phyloP scores from a whole-genome alignment of 768 basidiomycete species.

The Boletus rufocinnamomeus region DNA sequence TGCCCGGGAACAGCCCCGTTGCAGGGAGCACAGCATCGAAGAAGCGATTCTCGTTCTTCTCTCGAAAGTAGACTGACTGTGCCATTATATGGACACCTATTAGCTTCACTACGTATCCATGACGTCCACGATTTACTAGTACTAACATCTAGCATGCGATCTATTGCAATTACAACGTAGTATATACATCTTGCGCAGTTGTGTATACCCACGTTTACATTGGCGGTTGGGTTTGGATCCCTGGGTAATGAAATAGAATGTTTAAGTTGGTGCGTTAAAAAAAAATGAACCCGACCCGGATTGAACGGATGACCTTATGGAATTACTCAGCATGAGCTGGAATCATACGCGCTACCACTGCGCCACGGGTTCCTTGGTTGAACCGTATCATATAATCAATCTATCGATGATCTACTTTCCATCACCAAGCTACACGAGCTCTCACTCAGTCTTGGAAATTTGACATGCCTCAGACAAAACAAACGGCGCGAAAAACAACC shows the following conservation, averaged over 20 bases:
- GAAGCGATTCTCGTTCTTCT: constrained; percentile 34
- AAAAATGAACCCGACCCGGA: constrained; percentile 44
- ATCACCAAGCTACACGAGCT: too few relatives aligned
- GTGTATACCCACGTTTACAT: constrained; percentile 15
- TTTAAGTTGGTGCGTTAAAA: neutral
- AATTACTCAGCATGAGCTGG: constrained; percentile 30
- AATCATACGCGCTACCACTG: constrained; percentile 45
- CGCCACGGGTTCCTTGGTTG: constrained; percentile 34
- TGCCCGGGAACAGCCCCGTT: constrained; percentile 9
- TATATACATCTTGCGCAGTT: constrained; percentile 8
- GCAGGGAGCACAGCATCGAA: constrained; percentile 13
- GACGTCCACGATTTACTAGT: constrained; percentile 21
- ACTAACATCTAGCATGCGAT: constrained; percentile 20
- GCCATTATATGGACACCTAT: constrained; percentile 15
- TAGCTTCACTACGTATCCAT: constrained; percentile 17
- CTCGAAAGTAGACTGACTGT: constrained; percentile 30
- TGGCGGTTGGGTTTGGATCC: neutral
- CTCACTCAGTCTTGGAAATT: too few relatives aligned
- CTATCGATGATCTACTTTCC: neutral
- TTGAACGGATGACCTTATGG: constrained; percentile 52
- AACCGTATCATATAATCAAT: accelerated
- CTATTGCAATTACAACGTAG: constrained; percentile 18
- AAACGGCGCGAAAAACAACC: constrained; percentile 25
- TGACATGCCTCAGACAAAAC: constrained; percentile 14
- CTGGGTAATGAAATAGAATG: neutral